Conservation (phyloP, 148 eudicot genomes). For the Vaccinium macrocarpon region DNA sequence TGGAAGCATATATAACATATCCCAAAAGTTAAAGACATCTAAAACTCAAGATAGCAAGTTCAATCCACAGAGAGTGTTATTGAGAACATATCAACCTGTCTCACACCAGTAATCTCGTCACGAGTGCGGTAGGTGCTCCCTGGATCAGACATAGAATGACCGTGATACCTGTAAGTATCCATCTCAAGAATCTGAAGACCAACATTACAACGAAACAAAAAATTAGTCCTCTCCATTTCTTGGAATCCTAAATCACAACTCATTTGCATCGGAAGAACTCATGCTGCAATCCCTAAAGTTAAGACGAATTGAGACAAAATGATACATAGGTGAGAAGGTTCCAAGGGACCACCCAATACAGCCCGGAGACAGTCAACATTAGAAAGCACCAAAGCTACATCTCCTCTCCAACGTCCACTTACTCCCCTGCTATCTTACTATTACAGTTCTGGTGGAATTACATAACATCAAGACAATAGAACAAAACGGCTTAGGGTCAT, state of each 20-base stretch:
- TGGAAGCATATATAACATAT: constrained; percentile 24
- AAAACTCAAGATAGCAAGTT: neutral
- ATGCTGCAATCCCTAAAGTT: neutral
- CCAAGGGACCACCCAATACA: neutral
- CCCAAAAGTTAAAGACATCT: neutral
- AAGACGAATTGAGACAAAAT: neutral
- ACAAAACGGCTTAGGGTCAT: neutral
- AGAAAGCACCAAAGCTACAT: neutral
- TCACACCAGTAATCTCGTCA: constrained; percentile 81
- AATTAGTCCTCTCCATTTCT: constrained; percentile 1
- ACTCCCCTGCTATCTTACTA: neutral
- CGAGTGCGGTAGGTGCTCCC: constrained; percentile 99
- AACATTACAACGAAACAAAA: constrained; percentile 11
- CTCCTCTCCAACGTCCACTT: neutral
- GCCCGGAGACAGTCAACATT: neutral
- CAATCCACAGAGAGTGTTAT: neutral
- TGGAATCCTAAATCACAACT: neutral
- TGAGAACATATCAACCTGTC: constrained; percentile 53
- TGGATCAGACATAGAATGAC: constrained; percentile 99
- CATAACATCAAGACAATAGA: neutral
- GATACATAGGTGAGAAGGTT: neutral
- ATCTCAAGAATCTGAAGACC: constrained; percentile 85
- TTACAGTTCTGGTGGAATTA: neutral
- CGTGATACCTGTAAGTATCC: constrained; percentile 99
- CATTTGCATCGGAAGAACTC: neutral